Evolutionary conservation across 495 filamentous ascomycete genomes (phyloP), one percentile per base, ranked within the genome.

Genomic region (Copromyces sp.): DNA sequence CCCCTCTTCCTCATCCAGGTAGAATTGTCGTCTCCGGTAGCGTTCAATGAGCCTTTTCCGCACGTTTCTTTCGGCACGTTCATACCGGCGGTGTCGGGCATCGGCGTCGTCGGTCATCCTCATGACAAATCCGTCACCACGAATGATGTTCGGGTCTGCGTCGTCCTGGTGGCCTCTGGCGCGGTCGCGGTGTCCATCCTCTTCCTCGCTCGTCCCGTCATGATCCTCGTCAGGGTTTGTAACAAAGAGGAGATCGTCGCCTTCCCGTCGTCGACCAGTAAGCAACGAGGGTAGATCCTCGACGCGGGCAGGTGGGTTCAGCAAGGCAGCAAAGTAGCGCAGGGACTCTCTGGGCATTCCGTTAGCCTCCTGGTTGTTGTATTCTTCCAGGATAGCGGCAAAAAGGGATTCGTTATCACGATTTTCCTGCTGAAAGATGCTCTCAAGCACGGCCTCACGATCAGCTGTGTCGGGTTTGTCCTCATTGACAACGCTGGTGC

Each of bases 1-100:
- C 12, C 91, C 91, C 78, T 94, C 92, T 81, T 93, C 92, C 77
- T 93, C 91, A 59, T 94, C 93, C 29, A 91, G 85, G 75, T 94
- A 94, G 75, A 94, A 94, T 38, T 89, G 88, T 69, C 92, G 84
- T 69, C 89, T 84, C 74, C 87, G 87, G 90, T 91, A 93, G 68
- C 92, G 88, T 71, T 95, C 90, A 73, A 90, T 85, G 20, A 92
- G 84, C 68, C 87, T 88, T 68, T 84, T 84, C 29, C 84, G 81
- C 4, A 82, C 83, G n/a, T 77, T 74, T 0, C 75, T 65, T 38
- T 69, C 32, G 68, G 73, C 8, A 69, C 39, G 17, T 68, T 38
- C 20, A 69, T 71, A 38, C 59, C 70, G 53, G 29, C 53, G 53
- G 53, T 65, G 35, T 0, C 29, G 53, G 53, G 53, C 53, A 65